Evolutionary conservation across 1,139 yeast genomes (phyloP), one percentile per base, ranked within the genome.

Genomic region (Blastobotrys serpentis): DNA sequence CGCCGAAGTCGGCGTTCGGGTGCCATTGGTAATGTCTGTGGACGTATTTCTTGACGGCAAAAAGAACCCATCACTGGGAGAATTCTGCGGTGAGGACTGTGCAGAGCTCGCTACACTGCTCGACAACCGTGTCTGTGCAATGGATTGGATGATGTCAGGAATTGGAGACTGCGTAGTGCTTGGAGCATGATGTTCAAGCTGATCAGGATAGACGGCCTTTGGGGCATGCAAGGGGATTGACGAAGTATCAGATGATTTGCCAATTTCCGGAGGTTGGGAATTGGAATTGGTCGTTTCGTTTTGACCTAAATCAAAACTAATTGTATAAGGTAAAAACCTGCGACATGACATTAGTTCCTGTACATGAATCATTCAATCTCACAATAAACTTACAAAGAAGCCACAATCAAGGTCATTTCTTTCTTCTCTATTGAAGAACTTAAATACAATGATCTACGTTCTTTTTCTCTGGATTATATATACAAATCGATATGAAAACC

Each of bases 271-370:
- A 29, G 34, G n/a, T n/a, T n/a, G n/a, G n/a, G n/a, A 23, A 23
- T 10, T 23, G 10, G 26, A 5, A 23, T 23, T 10, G 5, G 26
- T 23, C 26, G 26, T 38, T 34, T 22, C 37, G 30, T 46, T 48
- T n/a, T 46, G 59, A 2, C 65, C 74, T 2, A 82, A 76, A 57
- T 83, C 84, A 60, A 84, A 84, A 56, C 81, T 84, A 30, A 82
- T 86, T 2, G 90, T 82, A 58, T 82, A 81, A 2, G 92, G 90
- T 37, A 84, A 70, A 56, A 84, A 82, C 49, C 87, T 81, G 51
- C 13, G 30, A 36, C 81, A 32, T 11, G 25, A 11, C 30, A 13
- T 21, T 38, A 25, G 33, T 17, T 13, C 14, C 17, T 13, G 22
- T 5, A 8, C 34, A 2, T 17, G 10, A 23, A 25, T 4, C 43